Evolutionary conservation across 2,329 filamentous ascomycete genomes (phyloP).

Genomic region (Macrophomina phaseolina): DNA sequence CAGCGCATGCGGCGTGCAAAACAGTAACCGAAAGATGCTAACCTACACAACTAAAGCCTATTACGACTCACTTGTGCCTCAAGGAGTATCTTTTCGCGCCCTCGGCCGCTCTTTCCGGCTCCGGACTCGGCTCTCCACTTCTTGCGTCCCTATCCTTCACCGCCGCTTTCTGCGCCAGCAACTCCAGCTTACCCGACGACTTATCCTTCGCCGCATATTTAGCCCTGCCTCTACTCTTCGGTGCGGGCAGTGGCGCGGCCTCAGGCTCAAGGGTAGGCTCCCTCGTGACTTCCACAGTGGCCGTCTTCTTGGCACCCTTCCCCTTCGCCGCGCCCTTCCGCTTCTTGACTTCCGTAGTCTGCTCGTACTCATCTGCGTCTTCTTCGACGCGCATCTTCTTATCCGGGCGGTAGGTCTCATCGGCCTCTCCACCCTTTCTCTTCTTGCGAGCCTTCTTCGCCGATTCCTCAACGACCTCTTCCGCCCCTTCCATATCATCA

Average conservation of each 20-base stretch:
- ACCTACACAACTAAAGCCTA: neutral
- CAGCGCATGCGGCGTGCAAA: no score
- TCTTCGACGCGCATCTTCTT: neutral
- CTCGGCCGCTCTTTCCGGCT: neutral
- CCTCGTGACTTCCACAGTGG: neutral
- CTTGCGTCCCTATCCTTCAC: neutral
- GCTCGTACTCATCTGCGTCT: neutral
- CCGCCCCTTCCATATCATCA: neutral
- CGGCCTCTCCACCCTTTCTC: neutral
- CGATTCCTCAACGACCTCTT: neutral
- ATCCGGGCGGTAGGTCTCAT: neutral
- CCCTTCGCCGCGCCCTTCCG: neutral
- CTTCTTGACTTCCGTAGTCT: neutral
- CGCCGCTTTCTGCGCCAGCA: neutral
- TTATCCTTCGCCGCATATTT: neutral
- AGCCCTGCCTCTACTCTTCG: no score
- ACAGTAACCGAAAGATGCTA: neutral
- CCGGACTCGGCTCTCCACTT: conserved; percentile 11
- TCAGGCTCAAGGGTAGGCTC: neutral
- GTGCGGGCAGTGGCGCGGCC: neutral
- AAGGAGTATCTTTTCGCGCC: neutral
- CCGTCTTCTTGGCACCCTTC: conserved; percentile 15
- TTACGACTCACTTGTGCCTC: neutral
- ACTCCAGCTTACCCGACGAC: neutral
- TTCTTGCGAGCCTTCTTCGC: neutral